phyloP scores from a whole-genome alignment of 202 grass and related monocot genomes.

The Carex arenaria region DNA sequence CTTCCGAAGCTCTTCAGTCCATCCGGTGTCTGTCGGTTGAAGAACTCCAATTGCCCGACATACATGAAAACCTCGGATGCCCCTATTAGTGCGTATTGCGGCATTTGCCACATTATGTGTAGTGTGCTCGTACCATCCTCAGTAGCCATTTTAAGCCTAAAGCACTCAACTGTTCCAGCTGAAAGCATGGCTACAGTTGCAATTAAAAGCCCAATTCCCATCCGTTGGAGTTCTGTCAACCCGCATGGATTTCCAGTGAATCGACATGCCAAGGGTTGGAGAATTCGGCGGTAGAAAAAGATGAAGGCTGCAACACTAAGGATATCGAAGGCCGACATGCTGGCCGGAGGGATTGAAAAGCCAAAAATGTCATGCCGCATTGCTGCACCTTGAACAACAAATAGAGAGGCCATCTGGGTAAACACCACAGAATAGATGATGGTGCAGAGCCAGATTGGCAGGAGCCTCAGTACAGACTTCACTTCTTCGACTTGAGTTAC shows the following conservation, averaged over 20 bases:
- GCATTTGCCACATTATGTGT: slow-evolving; percentile 84
- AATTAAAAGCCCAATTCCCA: slow-evolving; percentile 75
- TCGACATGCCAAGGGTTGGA: slow-evolving; percentile 50
- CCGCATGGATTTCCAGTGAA: slow-evolving; percentile 32
- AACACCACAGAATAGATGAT: slow-evolving; percentile 98
- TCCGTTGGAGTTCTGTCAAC: slow-evolving; percentile 70
- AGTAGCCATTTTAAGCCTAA: slow-evolving; percentile 36
- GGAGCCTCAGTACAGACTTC: slow-evolving; percentile 77
- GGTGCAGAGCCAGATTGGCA: slow-evolving; percentile 95
- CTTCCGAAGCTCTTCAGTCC: slow-evolving; percentile 90
- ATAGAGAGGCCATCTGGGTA: slow-evolving; percentile 98
- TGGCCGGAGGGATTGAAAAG: slow-evolving; percentile 68
- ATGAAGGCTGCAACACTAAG: slow-evolving; percentile 66
- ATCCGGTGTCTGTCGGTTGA: slow-evolving; percentile 76
- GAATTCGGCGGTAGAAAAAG: slow-evolving; percentile 62
- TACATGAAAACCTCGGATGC: slow-evolving; percentile 97
- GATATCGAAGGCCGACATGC: slow-evolving; percentile 96
- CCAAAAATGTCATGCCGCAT: slow-evolving; percentile 50
- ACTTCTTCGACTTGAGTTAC: slow-evolving; percentile 94
- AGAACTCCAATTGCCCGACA: slow-evolving; percentile 86
- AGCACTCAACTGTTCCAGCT: slow-evolving; percentile 73
- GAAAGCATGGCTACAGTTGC: slow-evolving; percentile 69
- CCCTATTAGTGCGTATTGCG: slow-evolving; percentile 73
- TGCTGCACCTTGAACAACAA: slow-evolving; percentile 87
- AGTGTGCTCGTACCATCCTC: slow-evolving; percentile 38